Percentiles rank a stretch among this genome's conserved stretches.
phyloP scores from a whole-genome alignment of 2,329 filamentous ascomycete species.

The Dryadomyces quercivorus region DNA sequence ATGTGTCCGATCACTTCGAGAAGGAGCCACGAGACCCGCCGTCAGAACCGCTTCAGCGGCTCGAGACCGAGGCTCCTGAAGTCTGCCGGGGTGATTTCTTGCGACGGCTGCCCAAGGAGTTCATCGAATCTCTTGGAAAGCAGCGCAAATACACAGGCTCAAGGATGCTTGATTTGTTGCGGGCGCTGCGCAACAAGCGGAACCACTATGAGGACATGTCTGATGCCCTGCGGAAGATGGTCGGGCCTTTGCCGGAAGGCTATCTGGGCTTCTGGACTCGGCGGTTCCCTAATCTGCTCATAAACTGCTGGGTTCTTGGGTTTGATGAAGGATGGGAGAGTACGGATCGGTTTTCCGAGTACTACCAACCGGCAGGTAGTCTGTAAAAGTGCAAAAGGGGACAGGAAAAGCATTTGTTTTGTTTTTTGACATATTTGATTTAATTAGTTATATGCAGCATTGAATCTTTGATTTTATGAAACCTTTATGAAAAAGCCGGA shows the following conservation, averaged over 20 bases:
- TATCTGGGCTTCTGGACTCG: slow-evolving; percentile 77
- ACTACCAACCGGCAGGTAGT: slow-evolving; percentile 42
- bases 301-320: slow-evolving; percentile 67
- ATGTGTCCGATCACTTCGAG: slow-evolving; percentile 93
- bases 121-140: slow-evolving; percentile 82
- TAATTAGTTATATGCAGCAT: background rate
- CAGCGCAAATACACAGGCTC: slow-evolving; percentile 89
- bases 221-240: slow-evolving; percentile 54
- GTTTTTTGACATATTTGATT: background rate
- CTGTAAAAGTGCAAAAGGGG: background rate
- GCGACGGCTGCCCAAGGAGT: slow-evolving; percentile 60
- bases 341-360: slow-evolving; percentile 57
- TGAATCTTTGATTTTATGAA: no score
- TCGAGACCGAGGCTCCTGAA: slow-evolving; percentile 39
- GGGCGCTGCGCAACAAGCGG: slow-evolving; percentile 87
- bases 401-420: background rate
- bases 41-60: slow-evolving; percentile 49
- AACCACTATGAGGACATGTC: slow-evolving; percentile 98
- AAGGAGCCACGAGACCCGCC: slow-evolving; percentile 79
- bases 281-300: slow-evolving; percentile 65
- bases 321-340: slow-evolving; percentile 51
- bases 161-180: slow-evolving; percentile 71
- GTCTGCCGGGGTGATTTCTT: slow-evolving; percentile 66
- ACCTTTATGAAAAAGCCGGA: no score
- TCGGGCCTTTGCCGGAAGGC: slow-evolving; percentile 65